Percentiles rank a stretch among this genome's conserved stretches.
These are phyloP conservation scores for Neurospora intermedia DNA, from an alignment of 495 filamentous ascomycete genomes.

Conservation along the genomic window DNA sequence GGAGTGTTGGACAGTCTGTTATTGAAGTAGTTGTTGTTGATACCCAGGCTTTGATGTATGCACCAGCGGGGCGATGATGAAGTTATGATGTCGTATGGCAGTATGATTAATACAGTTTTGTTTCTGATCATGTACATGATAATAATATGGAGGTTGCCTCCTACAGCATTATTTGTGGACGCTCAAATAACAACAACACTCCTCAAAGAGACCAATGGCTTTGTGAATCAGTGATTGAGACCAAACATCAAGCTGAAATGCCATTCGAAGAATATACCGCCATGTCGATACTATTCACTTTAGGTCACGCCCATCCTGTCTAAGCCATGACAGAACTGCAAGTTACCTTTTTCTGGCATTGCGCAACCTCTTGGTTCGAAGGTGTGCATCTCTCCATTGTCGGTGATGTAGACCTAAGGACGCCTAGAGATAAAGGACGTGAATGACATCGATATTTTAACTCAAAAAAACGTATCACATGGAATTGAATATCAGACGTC, in stretches of 20 bases:
- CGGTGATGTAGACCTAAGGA: not conserved
- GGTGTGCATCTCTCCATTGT: not conserved
- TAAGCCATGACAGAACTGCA: constrained; percentile 67
- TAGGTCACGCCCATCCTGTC: constrained; percentile 55
- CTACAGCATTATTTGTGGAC: not conserved
- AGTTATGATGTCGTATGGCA: not conserved
- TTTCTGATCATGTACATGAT: not conserved
- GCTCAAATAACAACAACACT: not conserved
- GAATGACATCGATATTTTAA: not conserved
- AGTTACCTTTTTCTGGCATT: constrained; percentile 85
- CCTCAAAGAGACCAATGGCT: not conserved
- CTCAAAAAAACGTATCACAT: not conserved
- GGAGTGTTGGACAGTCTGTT: not conserved
- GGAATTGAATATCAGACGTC: not conserved
- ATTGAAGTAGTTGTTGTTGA: not conserved
- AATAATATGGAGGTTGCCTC: not conserved
- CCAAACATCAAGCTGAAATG: constrained; percentile 9
- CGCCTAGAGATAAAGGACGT: not conserved
- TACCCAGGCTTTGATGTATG: not conserved
- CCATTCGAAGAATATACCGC: constrained; percentile 51
- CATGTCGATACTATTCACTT: constrained; percentile 82
- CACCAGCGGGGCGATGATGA: not conserved
- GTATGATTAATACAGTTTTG: not conserved
- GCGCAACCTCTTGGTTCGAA: constrained; percentile 76
- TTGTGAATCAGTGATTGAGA: constrained; percentile 4